Evolutionary conservation across 1,139 yeast species (phyloP).

Genomic region (Candida sanyaensis): DNA sequence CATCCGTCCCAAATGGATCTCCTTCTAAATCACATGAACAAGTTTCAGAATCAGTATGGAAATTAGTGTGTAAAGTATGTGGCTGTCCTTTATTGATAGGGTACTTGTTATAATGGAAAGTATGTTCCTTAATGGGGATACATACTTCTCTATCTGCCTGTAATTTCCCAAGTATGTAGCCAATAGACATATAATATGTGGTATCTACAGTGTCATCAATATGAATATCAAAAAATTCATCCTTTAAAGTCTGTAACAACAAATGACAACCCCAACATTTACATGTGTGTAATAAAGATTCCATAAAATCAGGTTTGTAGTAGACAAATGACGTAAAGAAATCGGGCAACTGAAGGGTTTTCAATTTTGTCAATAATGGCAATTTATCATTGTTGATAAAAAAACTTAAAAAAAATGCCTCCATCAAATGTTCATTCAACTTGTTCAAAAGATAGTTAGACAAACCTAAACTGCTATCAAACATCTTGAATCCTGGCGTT

Average conservation of each 20-base stretch:
- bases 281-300: conserved; percentile 39
- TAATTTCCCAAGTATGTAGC: conserved; percentile 37
- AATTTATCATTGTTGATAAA: conserved; percentile 17
- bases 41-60: conserved; percentile 20
- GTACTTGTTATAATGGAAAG: conserved; percentile 26
- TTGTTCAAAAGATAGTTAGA: conserved; percentile 31
- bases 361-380: conserved; percentile 20
- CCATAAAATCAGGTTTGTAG: conserved; percentile 40
- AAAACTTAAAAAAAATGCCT: conserved; percentile 36
- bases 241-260: conserved; percentile 26
- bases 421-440: conserved; percentile 37
- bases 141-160: conserved; percentile 44
- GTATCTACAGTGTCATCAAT: conserved; percentile 14
- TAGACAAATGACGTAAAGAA: conserved; percentile 42
- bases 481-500: conserved; percentile 44
- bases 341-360: conserved; percentile 36
- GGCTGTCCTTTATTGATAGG: conserved; percentile 43
- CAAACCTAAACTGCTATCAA: conserved; percentile 34
- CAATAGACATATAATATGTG: conserved; percentile 34
- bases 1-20: conserved; percentile 27
- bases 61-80: conserved; percentile 36
- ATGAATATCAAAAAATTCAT: conserved; percentile 19
- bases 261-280: conserved; percentile 38
- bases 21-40: conserved; percentile 26
- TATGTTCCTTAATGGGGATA: conserved; percentile 34